Percentiles rank a stretch among this genome's conserved stretches.
These are phyloP conservation scores for Saccharomyces eubayanus DNA, from an alignment of 805 yeast genomes.

Conservation along the genomic window DNA sequence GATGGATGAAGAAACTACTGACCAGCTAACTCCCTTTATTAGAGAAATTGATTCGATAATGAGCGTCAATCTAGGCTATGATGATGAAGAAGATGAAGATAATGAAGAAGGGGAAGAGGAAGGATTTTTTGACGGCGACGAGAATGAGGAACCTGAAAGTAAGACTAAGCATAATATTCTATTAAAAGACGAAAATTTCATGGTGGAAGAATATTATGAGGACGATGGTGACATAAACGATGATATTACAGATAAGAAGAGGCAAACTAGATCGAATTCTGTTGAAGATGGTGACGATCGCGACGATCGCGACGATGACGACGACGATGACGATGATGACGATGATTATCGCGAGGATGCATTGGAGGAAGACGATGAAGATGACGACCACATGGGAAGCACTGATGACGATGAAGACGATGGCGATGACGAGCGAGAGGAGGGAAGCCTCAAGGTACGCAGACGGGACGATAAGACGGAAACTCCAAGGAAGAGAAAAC, in stretches of 20 bases:
- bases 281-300: slow-evolving; percentile 11
- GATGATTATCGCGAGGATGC: slow-evolving; percentile 4
- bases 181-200: slow-evolving; percentile 9
- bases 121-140: slow-evolving; percentile 5
- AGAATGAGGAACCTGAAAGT: background rate
- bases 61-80: slow-evolving; percentile 27
- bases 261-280: background rate
- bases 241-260: slow-evolving; percentile 9
- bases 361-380: slow-evolving; percentile 4
- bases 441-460: background rate
- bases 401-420: slow-evolving; percentile 4
- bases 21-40: slow-evolving; percentile 17
- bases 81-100: slow-evolving; percentile 25
- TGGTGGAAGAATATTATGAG: slow-evolving; percentile 17
- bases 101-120: slow-evolving; percentile 11
- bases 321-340: slow-evolving; percentile 11
- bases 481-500: slow-evolving; percentile 21
- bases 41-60: slow-evolving; percentile 27
- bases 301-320: slow-evolving; percentile 9
- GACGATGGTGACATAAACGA: slow-evolving; percentile 10
- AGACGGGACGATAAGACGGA: background rate
- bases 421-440: background rate
- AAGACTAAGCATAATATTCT: background rate
- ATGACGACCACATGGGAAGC: slow-evolving; percentile 5
- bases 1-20: slow-evolving; percentile 14